Percentiles rank a stretch among this genome's conserved stretches.
Evolutionary conservation across 768 basidiomycete genomes (phyloP).

Genomic region (Hypholoma sublateritium): DNA sequence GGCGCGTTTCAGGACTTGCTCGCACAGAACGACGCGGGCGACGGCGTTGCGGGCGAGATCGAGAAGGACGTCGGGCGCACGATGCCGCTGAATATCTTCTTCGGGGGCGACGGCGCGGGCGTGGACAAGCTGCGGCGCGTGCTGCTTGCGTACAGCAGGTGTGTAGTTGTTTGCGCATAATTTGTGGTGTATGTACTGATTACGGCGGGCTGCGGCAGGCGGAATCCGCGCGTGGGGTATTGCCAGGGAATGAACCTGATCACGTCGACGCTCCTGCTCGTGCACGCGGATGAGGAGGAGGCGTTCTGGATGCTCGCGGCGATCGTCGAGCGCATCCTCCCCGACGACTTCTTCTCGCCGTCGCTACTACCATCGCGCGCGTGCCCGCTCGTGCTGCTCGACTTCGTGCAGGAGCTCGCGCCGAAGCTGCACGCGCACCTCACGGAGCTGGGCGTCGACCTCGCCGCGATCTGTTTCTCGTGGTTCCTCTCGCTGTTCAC

Average conservation of each 20-base stretch:
- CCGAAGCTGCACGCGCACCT: slow-evolving; percentile 81
- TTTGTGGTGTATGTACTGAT: neutral
- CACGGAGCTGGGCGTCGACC: slow-evolving; percentile 78
- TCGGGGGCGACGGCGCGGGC: slow-evolving; percentile 94
- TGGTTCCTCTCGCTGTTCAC: slow-evolving; percentile 98
- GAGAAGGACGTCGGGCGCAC: slow-evolving; percentile 95
- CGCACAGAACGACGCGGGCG: slow-evolving; percentile 44
- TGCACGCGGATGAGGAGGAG: slow-evolving; percentile 93
- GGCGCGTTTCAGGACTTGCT: slow-evolving; percentile 87
- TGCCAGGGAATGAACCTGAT: slow-evolving; percentile 97
- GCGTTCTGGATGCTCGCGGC: slow-evolving; percentile 94
- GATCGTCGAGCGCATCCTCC: slow-evolving; percentile 86
- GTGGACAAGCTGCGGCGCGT: slow-evolving; percentile 90
- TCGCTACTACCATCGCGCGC: slow-evolving; percentile 90
- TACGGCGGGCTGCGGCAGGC: slow-evolving; percentile 42
- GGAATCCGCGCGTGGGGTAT: slow-evolving; percentile 91
- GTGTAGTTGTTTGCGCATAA: slow-evolving; percentile 24
- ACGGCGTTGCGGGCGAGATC: slow-evolving; percentile 71
- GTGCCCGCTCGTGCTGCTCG: slow-evolving; percentile 87
- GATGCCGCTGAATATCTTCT: slow-evolving; percentile 94
- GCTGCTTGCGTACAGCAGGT: slow-evolving; percentile 91
- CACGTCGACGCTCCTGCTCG: slow-evolving; percentile 89
- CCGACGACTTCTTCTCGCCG: slow-evolving; percentile 92
- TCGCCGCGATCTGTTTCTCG: slow-evolving; percentile 94
- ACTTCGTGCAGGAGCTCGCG: slow-evolving; percentile 76